Evolutionary conservation across 2,329 filamentous ascomycete genomes (phyloP).

Genomic region (Verticillium nubilum): DNA sequence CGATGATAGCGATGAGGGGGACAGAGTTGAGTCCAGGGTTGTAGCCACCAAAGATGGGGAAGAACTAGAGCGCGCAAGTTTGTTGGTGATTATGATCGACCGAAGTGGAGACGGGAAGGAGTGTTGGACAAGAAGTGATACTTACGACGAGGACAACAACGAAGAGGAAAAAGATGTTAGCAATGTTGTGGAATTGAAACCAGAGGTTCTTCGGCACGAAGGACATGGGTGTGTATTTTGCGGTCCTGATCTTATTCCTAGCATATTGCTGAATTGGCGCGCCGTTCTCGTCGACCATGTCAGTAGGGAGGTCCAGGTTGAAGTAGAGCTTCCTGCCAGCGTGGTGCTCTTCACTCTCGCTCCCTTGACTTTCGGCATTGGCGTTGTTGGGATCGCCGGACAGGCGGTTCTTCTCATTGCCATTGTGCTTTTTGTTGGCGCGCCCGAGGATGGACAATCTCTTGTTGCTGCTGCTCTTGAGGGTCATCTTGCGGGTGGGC

Average conservation of each 20-base stretch:
- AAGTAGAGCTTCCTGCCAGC: conserved; percentile 67
- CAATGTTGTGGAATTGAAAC: conserved; percentile 98
- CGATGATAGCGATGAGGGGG: conserved; percentile 87
- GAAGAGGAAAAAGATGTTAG: conserved; percentile 98
- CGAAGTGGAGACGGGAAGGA: not conserved
- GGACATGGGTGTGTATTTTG: conserved; percentile 92
- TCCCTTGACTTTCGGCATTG: conserved; percentile 22
- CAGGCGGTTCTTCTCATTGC: conserved; percentile 65
- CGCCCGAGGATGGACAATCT: conserved; percentile 77
- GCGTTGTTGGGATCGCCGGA: conserved; percentile 16
- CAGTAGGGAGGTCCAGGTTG: conserved; percentile 72
- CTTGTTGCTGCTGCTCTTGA: conserved; percentile 71
- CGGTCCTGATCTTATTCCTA: conserved; percentile 94
- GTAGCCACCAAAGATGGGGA: conserved; percentile 87
- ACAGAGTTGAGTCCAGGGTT: conserved; percentile 89
- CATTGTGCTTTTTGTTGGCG: conserved; percentile 57
- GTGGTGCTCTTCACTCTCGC: conserved; percentile 33
- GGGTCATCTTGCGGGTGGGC: conserved; percentile 85
- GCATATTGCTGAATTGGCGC: conserved; percentile 64
- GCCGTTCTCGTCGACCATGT: conserved; percentile 76
- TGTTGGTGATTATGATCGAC: conserved; percentile 7
- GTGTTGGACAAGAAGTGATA: conserved; percentile 7
- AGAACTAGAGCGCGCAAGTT: conserved; percentile 58
- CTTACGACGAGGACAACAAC: conserved; percentile 90
- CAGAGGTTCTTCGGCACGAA: conserved; percentile 96